These are phyloP conservation scores for Amanita rimosa DNA, from an alignment of 768 basidiomycete species.

Conservation along the genomic window DNA sequence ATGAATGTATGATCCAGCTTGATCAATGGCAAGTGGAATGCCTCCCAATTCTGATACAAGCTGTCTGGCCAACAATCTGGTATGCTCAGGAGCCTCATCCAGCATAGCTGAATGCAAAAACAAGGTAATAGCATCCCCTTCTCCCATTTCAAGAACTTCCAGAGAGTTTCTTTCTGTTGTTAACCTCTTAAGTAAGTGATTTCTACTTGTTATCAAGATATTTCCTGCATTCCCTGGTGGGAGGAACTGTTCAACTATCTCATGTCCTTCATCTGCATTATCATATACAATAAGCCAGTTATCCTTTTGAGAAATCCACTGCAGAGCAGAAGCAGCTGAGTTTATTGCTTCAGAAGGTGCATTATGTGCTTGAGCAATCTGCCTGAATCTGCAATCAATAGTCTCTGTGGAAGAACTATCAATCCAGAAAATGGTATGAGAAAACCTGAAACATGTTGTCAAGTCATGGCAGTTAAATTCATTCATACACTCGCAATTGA, in stretches of 20 bases:
- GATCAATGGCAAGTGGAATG: conserved; percentile 7
- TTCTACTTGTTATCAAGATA: conserved; percentile 12
- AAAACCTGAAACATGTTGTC: conserved; percentile 8
- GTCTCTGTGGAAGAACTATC: conserved; percentile 11
- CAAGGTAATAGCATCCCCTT: conserved; percentile 9
- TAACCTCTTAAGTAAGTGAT: conserved; percentile 5
- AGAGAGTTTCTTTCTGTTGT: neutral
- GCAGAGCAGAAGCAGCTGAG: conserved; percentile 2
- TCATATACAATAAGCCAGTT: conserved; percentile 10
- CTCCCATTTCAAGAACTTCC: conserved; percentile 9
- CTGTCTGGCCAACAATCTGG: neutral
- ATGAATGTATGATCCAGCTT: conserved; percentile 7
- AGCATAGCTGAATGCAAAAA: conserved; percentile 9
- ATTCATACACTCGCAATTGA: too few species aligned
- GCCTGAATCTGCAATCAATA: neutral
- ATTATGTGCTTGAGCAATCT: conserved; percentile 7
- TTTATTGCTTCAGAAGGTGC: neutral
- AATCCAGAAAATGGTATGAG: conserved; percentile 12
- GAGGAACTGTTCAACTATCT: too few species aligned
- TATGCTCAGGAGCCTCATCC: neutral
- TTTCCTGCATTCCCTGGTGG: conserved; percentile 6
- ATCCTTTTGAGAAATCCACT: conserved; percentile 7
- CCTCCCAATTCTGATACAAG: neutral
- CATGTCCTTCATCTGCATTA: too few species aligned
- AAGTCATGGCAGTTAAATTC: neutral